Evolutionary conservation across 176 grass and related monocot genomes (phyloP).

Genomic region (Raddia guianensis): DNA sequence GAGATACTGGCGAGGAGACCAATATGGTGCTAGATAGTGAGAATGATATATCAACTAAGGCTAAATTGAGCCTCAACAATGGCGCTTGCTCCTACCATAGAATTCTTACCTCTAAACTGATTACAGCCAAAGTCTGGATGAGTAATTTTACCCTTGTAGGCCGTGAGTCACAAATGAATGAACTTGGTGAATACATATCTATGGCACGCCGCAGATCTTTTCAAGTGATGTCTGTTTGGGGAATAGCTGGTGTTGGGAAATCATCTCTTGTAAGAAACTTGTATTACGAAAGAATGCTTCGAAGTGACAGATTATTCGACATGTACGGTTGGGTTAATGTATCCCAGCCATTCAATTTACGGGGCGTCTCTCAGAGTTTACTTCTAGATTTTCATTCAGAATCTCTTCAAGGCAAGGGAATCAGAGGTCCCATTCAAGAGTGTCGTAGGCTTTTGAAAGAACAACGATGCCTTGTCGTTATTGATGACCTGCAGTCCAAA

Average conservation of each 20-base stretch:
- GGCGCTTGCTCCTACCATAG: background rate
- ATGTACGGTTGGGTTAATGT: slow-evolving; percentile 24
- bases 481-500: slow-evolving; percentile 13
- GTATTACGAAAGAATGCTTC: background rate
- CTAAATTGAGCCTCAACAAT: background rate
- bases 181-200: background rate
- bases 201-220: background rate
- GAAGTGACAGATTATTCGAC: background rate
- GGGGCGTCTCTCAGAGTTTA: slow-evolving; percentile 6
- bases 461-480: background rate
- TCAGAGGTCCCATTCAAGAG: background rate
- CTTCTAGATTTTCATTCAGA: background rate
- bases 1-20: background rate
- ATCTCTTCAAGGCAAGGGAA: background rate
- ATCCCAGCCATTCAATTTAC: background rate
- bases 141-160: background rate
- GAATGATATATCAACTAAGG: background rate
- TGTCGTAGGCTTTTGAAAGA: background rate
- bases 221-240: slow-evolving; percentile 19
- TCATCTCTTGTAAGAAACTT: background rate
- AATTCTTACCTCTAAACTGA: accelerated
- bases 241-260: slow-evolving; percentile 18
- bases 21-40: no score
- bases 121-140: background rate
- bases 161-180: background rate